Base-by-base conservation (phyloP, 257 asterid species). In the Nicotiana benthamiana region DNA sequence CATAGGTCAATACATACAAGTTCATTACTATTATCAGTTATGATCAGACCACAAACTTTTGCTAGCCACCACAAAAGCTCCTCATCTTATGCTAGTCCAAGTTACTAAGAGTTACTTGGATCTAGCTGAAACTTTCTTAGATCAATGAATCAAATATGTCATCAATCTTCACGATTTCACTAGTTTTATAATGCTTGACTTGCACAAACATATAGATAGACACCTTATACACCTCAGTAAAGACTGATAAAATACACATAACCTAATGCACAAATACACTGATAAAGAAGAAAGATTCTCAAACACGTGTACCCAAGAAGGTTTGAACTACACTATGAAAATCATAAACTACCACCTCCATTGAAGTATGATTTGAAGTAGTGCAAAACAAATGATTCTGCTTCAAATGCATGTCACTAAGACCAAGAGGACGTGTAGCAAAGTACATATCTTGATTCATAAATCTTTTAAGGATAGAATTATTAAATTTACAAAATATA, bases 1-100 rank as follows among this genome's bases (percentile, higher is more conserved):
- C 20, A 8, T 12, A 70, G 32, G 32, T 6, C 34, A 22, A 20
- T 70, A 12, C 54, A 20, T 20, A 20, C 20, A 12, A 70, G 56
- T 68, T 36, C 76, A 68, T 68, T 68, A 68, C 22, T 6, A 64
- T 64, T 70, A 70, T 43, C 57, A 43, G 77, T 43, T 70, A 70
- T 20, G 77, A 70, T 34, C 57, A 20, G 5, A 27, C 28, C 2
- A 27, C 28, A 27, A 27, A 27, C 28, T 27, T 27, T 27, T 2
- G 2, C 28, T 27, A 27, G 28, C 56, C 54, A 68, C 34, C 34
- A 43, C 34, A 22, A 24, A 20, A 11, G 57, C 20, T 70, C 34
- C 57, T 20, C 32, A 5, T 34, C 12, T 70, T 70, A 70, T 40
- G 34, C 77, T 70, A 70, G 12, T 20, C 77, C 77, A 70, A 40